Evolutionary conservation across 2,329 filamentous ascomycete species (phyloP), one percentile per base, ranked within the genome.

Genomic region (Penicillium decumbens): DNA sequence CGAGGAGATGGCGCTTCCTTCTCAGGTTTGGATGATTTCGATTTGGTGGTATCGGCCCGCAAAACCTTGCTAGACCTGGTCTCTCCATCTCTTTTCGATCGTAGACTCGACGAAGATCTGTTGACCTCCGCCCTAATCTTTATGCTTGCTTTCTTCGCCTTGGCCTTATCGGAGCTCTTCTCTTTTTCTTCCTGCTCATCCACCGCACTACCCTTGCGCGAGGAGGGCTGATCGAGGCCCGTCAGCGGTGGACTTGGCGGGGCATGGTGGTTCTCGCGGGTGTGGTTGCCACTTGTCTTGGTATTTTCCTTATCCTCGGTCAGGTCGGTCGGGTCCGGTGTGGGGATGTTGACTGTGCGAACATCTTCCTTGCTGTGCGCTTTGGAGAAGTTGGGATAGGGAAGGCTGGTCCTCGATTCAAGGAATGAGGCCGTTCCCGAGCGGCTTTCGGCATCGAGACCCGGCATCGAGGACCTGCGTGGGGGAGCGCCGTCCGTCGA

Each of bases 291-390:
- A 51, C 64, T 63, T 43, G 59, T 51, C 41, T 72, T 75, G 46
- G 51, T 55, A 44, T 73, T 75, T 23, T 70, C 72, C 20, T 56
- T 38, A n/a, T 41, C 45, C 27, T 76, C 75, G 44, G 83, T 82
- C 20, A 88, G 60, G 63, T 89, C 86, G 20, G 86, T 89, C 20
- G 85, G 78, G 53, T 89, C 85, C 15, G 87, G 87, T 1, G 87
- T 90, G 54, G 82, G 77, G 51, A 76, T 70, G 48, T 68, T 66
- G 28, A 63, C 61, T 47, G 69, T 54, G 64, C 82, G 78, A 46
- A 95, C 81, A 39, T 83, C 82, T 73, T 96, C 92, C 70, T 90
- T 93, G 76, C 89, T 95, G 69, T 95, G 89, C 10, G 87, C 87
- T 72, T 95, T 96, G 72, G 88, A 93, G 70, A 95, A 89, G 9